A percentile compares a stretch with the other conserved stretches of the same genome.
Evolutionary conservation across 805 yeast genomes (phyloP).

Genomic region (Citeromyces nyonsensis): DNA sequence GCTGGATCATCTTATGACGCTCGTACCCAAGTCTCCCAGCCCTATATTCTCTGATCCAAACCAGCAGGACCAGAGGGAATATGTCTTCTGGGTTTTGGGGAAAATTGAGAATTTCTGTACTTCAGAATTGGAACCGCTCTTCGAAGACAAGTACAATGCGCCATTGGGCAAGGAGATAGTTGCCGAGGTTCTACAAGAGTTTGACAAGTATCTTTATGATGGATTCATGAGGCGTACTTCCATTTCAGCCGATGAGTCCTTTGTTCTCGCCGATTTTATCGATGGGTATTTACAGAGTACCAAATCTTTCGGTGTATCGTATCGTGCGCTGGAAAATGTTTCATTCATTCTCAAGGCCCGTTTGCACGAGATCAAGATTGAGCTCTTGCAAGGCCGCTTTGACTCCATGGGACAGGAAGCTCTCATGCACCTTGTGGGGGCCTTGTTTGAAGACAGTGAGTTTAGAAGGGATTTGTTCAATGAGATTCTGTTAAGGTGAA

Average conservation of each 20-base stretch:
- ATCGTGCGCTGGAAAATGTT: slow-evolving; percentile 13
- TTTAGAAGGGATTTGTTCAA: slow-evolving; percentile 24
- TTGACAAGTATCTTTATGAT: not conserved
- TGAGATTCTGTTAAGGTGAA: slow-evolving; percentile 29
- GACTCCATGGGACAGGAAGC: slow-evolving; percentile 32
- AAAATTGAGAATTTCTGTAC: no score
- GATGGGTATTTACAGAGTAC: no score
- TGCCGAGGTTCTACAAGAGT: not conserved
- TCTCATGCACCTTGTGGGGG: slow-evolving; percentile 20
- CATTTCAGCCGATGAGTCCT: not conserved
- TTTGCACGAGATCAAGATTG: slow-evolving; percentile 27
- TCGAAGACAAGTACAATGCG: not conserved
- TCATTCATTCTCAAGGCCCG: slow-evolving; percentile 13
- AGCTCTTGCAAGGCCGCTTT: slow-evolving; percentile 34
- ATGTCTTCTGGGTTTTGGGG: no score
- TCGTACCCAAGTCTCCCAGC: no score
- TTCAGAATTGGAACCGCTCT: not conserved
- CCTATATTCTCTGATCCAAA: no score
- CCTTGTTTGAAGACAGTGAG: slow-evolving; percentile 29
- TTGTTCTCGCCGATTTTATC: no score
- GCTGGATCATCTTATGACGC: no score
- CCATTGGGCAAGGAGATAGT: not conserved
- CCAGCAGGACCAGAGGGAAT: no score
- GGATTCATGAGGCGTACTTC: not conserved
- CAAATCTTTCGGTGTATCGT: slow-evolving; percentile 1